Evolutionary conservation across 768 basidiomycete species (phyloP), one percentile per base, ranked within the genome.

Genomic region (Myochromella boudieri): DNA sequence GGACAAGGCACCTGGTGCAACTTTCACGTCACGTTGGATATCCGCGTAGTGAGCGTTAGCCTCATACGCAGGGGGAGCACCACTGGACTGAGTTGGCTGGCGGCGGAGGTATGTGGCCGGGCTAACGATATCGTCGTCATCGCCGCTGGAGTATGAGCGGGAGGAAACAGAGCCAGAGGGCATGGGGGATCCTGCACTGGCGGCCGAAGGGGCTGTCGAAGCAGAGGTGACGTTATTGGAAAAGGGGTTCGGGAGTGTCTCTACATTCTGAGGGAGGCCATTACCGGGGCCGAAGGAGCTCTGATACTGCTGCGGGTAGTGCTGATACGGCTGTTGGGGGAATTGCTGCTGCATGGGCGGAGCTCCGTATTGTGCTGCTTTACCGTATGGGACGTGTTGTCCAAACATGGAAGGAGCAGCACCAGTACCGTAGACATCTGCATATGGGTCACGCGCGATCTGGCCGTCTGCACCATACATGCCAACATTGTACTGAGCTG

Each of bases 381-480:
- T 48, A 1, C 46, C 51, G 15, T 52, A 46, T 6, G 44, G 29
- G 21, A 47, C 41, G 33, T 54, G 49, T 25, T 51, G 52, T 7
- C 50, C 50, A 26, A 53, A 54, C 12, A 44, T 25, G 4, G 44
- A 46, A 12, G 40, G 37, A 9, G 24, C 33, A 14, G 22, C 24
- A 28, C 49, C 53, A 17, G 43, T 52, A 29, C 42, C 51, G 15
- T 56, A 54, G 4, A 50, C 2, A 3, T 56, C 54, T 1, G 45
- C 54, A 11, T 52, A 56, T 10, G 52, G 54, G 8, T 56, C 54
- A 12, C 43, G 52, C 7, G 45, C 28, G 7, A 59, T 42, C 20
- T 59, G 57, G 14, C 53, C 51, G 26, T 55, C 51, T 3, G 53
- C 54, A 18, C 54, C 54, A 17, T 58, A 58, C 48, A 55, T 46